Conservation (phyloP, 179 eudicot genomes). For the Vitellaria paradoxa region DNA sequence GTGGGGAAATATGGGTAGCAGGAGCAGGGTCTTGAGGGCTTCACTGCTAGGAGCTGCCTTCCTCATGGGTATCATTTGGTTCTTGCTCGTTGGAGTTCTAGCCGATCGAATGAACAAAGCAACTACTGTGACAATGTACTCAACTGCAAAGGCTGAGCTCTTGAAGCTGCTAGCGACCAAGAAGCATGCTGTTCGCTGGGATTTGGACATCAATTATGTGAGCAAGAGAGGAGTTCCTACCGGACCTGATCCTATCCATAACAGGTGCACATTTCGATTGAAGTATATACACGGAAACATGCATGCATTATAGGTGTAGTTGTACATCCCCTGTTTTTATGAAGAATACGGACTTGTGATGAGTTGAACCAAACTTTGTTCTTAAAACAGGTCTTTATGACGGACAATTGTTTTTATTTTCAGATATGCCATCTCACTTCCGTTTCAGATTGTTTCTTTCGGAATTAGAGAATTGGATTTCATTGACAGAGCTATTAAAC, state of each 20-base stretch:
- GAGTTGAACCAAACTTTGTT: not conserved
- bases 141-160: slow-evolving; percentile 27
- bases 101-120: slow-evolving; percentile 14
- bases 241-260: slow-evolving; percentile 92
- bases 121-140: slow-evolving; percentile 15
- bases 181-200: slow-evolving; percentile 21
- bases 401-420: not conserved
- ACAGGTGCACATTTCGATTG: slow-evolving; percentile 47
- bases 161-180: slow-evolving; percentile 23
- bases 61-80: slow-evolving; percentile 41
- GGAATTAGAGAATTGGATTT: too few species aligned
- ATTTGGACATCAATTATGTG: slow-evolving; percentile 31
- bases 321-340: too few species aligned
- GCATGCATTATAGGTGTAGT: not conserved
- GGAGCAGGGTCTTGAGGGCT: slow-evolving; percentile 32
- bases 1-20: slow-evolving; percentile 34
- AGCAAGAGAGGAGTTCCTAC: slow-evolving; percentile 88
- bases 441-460: too few species aligned
- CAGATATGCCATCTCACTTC: too few species aligned
- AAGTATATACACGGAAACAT: not conserved
- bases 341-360: not conserved
- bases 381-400: too few species aligned
- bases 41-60: slow-evolving; percentile 30
- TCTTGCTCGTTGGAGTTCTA: slow-evolving; percentile 35
- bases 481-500: not conserved